These are phyloP conservation scores for Talaromyces atroroseus DNA, from an alignment of 2,329 filamentous ascomycete genomes.

Conservation along the genomic window DNA sequence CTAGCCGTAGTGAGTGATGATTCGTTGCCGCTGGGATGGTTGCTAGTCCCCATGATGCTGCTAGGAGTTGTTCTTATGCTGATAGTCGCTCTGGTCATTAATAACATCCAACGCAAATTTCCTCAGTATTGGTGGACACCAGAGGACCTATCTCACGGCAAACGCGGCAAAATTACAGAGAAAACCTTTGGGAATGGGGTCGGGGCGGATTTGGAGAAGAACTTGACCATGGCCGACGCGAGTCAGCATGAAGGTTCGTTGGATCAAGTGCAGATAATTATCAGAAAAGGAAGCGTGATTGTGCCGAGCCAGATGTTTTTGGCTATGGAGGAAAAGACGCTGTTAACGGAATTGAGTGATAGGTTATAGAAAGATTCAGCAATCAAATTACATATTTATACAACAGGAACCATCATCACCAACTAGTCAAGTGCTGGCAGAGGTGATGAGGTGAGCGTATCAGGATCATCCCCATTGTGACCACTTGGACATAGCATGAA, in stretches of 20 bases:
- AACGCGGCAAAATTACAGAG: not conserved
- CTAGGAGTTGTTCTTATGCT: conserved; percentile 60
- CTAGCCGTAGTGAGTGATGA: conserved; percentile 58
- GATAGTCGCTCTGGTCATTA: conserved; percentile 56
- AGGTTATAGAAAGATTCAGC: conserved; percentile 29
- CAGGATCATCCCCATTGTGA: too few relatives aligned
- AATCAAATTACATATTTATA: not conserved
- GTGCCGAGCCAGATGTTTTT: conserved; percentile 32
- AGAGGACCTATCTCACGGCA: conserved; percentile 19
- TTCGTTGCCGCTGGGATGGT: conserved; percentile 60
- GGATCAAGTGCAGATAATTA: conserved; percentile 23
- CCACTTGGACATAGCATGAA: too few relatives aligned
- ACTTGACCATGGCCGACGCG: not conserved
- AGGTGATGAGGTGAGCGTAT: too few relatives aligned
- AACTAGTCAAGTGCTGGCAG: too few relatives aligned
- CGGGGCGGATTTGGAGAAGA: conserved; percentile 1
- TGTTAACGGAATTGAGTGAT: conserved; percentile 29
- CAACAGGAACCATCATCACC: too few relatives aligned
- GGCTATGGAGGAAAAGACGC: conserved; percentile 26
- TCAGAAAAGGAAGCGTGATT: conserved; percentile 25
- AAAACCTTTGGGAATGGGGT: not conserved
- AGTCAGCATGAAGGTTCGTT: conserved; percentile 13
- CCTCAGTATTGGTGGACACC: conserved; percentile 63
- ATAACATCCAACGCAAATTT: conserved; percentile 63
- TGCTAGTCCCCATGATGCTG: conserved; percentile 57